phyloP scores from a whole-genome alignment of 2,329 filamentous ascomycete species.

The Dactylellina leptospora region DNA sequence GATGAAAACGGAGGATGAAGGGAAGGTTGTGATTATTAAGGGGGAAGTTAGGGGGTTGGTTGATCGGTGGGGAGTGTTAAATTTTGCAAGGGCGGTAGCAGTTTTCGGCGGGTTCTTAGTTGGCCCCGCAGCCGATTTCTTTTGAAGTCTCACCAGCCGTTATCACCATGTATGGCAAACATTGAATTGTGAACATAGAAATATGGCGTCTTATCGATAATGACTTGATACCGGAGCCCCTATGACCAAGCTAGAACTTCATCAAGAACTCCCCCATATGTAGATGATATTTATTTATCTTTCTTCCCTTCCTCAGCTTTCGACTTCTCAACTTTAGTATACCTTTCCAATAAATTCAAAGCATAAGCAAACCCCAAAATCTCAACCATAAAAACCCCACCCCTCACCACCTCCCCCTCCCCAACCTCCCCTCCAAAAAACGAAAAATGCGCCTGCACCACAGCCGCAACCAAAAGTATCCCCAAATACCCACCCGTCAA shows the following conservation, averaged over 20 bases:
- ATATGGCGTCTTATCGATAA: too few relatives aligned
- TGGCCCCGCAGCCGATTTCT: not conserved
- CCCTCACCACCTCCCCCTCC: not conserved
- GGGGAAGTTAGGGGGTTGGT: constrained; percentile 37
- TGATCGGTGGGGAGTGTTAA: constrained; percentile 42
- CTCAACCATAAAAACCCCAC: constrained; percentile 4
- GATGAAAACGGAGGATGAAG: constrained; percentile 12
- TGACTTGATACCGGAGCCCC: too few relatives aligned
- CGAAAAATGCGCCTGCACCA: constrained; percentile 25
- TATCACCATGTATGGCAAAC: too few relatives aligned
- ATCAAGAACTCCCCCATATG: too few relatives aligned
- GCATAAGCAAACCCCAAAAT: constrained; percentile 13
- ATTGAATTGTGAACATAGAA: too few relatives aligned
- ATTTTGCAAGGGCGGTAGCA: constrained; percentile 30
- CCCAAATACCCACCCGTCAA: constrained; percentile 16
- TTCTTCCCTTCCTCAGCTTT: constrained; percentile 10
- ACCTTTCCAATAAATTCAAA: constrained; percentile 12
- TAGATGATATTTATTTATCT: not conserved
- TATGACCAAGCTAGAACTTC: too few relatives aligned
- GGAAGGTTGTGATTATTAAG: constrained; percentile 37
- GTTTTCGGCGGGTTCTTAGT: constrained; percentile 10
- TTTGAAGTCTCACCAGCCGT: not conserved
- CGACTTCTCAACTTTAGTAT: constrained; percentile 12
- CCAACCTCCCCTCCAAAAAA: constrained; percentile 10
- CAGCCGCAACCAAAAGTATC: constrained; percentile 4